These are phyloP conservation scores for Coemansia sp. DNA, from an alignment of 192 early-diverging fungal genomes.

Conservation along the genomic window DNA sequence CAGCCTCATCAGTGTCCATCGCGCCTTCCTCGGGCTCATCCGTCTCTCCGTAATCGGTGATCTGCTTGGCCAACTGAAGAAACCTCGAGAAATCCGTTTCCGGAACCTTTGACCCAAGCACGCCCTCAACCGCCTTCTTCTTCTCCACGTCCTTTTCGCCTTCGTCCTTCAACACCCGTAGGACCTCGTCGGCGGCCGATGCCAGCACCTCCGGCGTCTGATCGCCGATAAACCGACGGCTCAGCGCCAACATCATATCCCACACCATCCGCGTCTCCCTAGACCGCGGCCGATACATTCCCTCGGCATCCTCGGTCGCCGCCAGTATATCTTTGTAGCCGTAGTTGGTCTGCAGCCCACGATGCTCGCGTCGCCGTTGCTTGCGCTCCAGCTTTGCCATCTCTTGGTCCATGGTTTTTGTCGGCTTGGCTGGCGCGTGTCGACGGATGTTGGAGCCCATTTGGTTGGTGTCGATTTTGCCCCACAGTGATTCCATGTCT, in stretches of 20 bases:
- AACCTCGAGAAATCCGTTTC: conserved; percentile 84
- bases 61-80: conserved; percentile 88
- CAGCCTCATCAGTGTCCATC: conserved; percentile 75
- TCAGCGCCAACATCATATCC: conserved; percentile 84
- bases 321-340: conserved; percentile 69
- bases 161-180: conserved; percentile 83
- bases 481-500: conserved; percentile 90
- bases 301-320: conserved; percentile 85
- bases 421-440: conserved; percentile 62
- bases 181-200: conserved; percentile 82
- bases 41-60: conserved; percentile 81
- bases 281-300: conserved; percentile 85
- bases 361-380: conserved; percentile 30
- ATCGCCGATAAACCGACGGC: conserved; percentile 79
- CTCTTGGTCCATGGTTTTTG: conserved; percentile 57
- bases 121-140: conserved; percentile 74
- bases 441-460: conserved; percentile 80
- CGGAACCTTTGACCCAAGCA: conserved; percentile 63
- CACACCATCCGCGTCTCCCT: conserved; percentile 85
- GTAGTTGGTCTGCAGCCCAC: conserved; percentile 42
- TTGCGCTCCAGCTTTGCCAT: conserved; percentile 8
- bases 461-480: conserved; percentile 75
- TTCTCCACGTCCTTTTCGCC: conserved; percentile 84
- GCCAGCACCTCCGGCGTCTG: conserved; percentile 86
- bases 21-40: conserved; percentile 54